Base-by-base conservation (phyloP, 2,329 filamentous ascomycete genomes). In the Rhynchosporium agropyri region DNA sequence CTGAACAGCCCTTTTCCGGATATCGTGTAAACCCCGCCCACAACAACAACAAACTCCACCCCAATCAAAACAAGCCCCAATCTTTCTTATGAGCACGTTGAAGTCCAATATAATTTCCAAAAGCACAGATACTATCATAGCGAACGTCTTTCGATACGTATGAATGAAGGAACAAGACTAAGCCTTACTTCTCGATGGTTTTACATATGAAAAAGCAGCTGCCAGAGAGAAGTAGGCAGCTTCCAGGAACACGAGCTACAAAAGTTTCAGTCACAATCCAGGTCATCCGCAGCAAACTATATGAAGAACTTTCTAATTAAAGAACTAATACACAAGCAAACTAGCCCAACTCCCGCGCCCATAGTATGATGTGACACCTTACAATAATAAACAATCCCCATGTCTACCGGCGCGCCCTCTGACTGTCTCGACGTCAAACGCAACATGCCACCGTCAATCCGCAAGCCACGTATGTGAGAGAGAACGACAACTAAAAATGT, bases 321-420 rank as follows among this genome's bases (percentile, higher is more conserved):
- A 49, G 26, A 31, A 49, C 46, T 49, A 49, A 49, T 49, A 49
- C 46, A 49, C 46, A 49, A 20, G 5, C 46, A 49, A 31, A 10
- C 33, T 10, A 29, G 7, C 8, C 46, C 7, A 49, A 15, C 6
- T 7, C 9, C 46, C 10, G 12, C 20, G 13, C 46, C 46, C 5
- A 36, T 36, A 10, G 9, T 36, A 36, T 36, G 4, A 43, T 43
- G 12, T 29, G 29, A 12, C 20, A 49, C n/a, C 15, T 20, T 29
- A 29, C 28, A 26, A 49, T 49, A 49, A 10, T 46, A 31, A 31
- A 49, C 46, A 31, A n/a, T 8, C n/a, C 46, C 28, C 46, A 49
- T 29, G 28, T 26, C 26, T 26, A 49, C 46, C 26, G 7, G 13
- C 15, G 12, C 6, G 5, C 3, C 7, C 7, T 10, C 5, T 38